Conservation (phyloP, 75 land plant species). For the Larix kaempferi region DNA sequence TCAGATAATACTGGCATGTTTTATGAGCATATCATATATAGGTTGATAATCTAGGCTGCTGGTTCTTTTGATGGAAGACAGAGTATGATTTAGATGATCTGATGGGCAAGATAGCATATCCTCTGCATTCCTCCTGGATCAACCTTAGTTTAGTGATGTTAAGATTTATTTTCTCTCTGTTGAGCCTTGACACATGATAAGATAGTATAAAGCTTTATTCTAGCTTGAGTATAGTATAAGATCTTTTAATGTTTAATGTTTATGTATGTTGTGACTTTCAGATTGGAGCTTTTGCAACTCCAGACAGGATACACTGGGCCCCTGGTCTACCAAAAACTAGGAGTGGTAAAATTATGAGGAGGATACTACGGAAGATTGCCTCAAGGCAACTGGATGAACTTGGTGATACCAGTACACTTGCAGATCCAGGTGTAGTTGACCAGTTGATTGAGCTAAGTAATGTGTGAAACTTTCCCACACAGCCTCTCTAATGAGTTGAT, state of each 20-base stretch:
- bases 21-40: background rate
- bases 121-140: background rate
- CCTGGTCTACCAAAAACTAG: slow-evolving; percentile 97
- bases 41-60: background rate
- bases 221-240: background rate
- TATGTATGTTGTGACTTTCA: slow-evolving; percentile 21
- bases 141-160: background rate
- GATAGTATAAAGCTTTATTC: background rate
- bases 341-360: slow-evolving; percentile 98
- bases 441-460: slow-evolving; percentile 74
- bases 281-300: slow-evolving; percentile 98
- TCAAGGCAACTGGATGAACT: slow-evolving; percentile 80
- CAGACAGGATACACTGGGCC: slow-evolving; percentile 96
- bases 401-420: slow-evolving; percentile 96
- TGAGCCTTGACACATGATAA: too few relatives aligned
- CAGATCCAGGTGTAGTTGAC: slow-evolving; percentile 86
- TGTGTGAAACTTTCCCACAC: slow-evolving; percentile 7
- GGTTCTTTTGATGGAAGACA: background rate
- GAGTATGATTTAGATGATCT: background rate
- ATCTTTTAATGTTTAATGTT: background rate
- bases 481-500: background rate
- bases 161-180: background rate
- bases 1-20: background rate
- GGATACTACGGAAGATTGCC: slow-evolving; percentile 93
- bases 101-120: background rate